These are phyloP conservation scores for Clonostachys sp. DNA, from an alignment of 2,329 filamentous ascomycete genomes.

Conservation along the genomic window DNA sequence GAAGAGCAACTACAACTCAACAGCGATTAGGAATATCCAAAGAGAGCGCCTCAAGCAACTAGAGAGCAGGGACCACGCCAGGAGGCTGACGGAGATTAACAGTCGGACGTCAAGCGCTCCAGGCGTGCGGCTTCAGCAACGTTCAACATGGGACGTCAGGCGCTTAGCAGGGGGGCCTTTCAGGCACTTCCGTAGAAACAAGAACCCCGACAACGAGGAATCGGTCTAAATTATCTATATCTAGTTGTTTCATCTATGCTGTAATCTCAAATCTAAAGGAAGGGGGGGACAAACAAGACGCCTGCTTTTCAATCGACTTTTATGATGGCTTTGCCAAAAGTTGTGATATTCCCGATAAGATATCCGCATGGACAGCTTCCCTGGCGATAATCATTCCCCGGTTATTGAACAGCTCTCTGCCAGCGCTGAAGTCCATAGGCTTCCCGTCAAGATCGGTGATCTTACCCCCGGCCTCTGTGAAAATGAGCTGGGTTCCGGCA, in stretches of 20 bases:
- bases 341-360: constrained; percentile 21
- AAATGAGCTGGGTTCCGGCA: constrained; percentile 52
- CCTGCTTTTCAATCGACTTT: constrained; percentile 1
- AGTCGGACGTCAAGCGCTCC: constrained; percentile 2
- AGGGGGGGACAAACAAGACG: background rate
- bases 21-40: constrained; percentile 5
- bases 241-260: too few species aligned
- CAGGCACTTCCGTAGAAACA: background rate
- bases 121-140: background rate
- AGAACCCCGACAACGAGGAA: background rate
- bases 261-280: background rate
- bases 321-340: background rate
- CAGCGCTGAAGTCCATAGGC: constrained; percentile 26
- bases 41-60: constrained; percentile 5
- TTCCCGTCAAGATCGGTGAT: constrained; percentile 42
- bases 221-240: background rate
- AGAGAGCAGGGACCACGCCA: constrained; percentile 4
- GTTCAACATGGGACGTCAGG: constrained; percentile 5
- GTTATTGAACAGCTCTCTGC: constrained; percentile 23
- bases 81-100: constrained; percentile 9
- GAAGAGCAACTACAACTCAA: constrained; percentile 6
- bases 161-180: background rate
- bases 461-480: constrained; percentile 48
- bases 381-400: constrained; percentile 37
- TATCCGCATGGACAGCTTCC: constrained; percentile 28